Evolutionary conservation across 192 early-diverging fungal species (phyloP).

Genomic region (Coemansia sp.): DNA sequence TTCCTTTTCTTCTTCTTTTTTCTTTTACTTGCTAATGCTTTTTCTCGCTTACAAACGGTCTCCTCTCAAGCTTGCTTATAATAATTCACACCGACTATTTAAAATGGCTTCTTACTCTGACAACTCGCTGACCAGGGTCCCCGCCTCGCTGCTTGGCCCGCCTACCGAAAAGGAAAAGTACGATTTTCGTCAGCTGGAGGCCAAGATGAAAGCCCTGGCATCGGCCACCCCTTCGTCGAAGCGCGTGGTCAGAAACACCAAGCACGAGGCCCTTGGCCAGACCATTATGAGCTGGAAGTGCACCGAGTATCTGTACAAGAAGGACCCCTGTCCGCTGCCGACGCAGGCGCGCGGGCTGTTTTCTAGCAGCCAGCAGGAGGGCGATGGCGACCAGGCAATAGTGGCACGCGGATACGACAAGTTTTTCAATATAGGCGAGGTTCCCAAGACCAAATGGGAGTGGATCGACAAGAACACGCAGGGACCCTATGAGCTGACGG

Average conservation of each 20-base stretch:
- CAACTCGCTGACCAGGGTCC: background rate
- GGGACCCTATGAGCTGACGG: constrained; percentile 87
- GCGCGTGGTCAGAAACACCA: constrained; percentile 32
- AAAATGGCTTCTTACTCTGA: background rate
- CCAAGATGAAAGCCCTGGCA: constrained; percentile 23
- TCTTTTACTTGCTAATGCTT: background rate
- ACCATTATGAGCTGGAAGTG: constrained; percentile 60
- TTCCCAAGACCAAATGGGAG: constrained; percentile 57
- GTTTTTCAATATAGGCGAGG: constrained; percentile 86
- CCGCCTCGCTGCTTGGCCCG: constrained; percentile 5
- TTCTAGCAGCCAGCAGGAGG: constrained; percentile 31
- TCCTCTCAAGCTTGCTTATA: background rate
- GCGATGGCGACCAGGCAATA: constrained; percentile 52
- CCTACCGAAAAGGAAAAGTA: constrained; percentile 26
- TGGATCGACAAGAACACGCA: constrained; percentile 60
- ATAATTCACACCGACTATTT: background rate
- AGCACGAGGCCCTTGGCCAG: constrained; percentile 27
- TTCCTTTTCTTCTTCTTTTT: background rate
- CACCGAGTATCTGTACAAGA: constrained; percentile 68
- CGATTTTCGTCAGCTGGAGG: constrained; percentile 28
- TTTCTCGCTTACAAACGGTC: background rate
- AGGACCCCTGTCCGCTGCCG: constrained; percentile 60
- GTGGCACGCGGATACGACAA: constrained; percentile 93
- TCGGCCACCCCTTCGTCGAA: constrained; percentile 20
- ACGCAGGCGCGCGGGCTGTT: constrained; percentile 83